These are phyloP conservation scores for Fusarium scirpi DNA, from an alignment of 2,329 filamentous ascomycete species.

Conservation along the genomic window DNA sequence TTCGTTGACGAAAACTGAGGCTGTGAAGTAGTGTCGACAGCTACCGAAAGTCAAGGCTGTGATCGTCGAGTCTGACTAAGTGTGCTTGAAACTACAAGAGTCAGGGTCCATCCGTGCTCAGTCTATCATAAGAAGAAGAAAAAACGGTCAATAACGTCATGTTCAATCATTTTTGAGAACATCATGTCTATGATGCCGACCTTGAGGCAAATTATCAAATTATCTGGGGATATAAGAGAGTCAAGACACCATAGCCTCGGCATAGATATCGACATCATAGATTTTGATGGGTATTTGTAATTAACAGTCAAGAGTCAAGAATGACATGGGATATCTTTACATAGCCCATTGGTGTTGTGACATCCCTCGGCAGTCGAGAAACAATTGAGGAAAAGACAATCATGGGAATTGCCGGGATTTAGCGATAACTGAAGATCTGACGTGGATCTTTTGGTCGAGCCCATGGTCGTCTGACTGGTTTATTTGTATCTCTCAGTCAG, in stretches of 20 bases:
- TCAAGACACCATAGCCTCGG: conserved; percentile 19
- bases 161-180: background rate
- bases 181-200: conserved; percentile 8
- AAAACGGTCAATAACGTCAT: conserved; percentile 6
- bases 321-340: conserved; percentile 20
- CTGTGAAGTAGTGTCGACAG: conserved; percentile 6
- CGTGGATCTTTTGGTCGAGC: conserved; percentile 14
- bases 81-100: conserved; percentile 25
- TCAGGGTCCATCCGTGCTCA: conserved; percentile 23
- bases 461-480: background rate
- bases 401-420: conserved; percentile 15
- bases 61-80: conserved; percentile 27
- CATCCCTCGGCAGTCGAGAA: conserved; percentile 12
- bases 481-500: background rate
- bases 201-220: background rate
- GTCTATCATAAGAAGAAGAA: conserved; percentile 2
- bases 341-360: conserved; percentile 30
- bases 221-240: background rate
- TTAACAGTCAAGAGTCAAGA: background rate
- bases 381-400: background rate
- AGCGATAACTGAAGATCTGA: conserved; percentile 18
- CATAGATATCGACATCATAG: conserved; percentile 13
- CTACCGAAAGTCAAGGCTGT: conserved; percentile 9
- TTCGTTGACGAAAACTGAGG: conserved; percentile 12
- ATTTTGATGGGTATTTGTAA: conserved; percentile 17